Percentiles rank a stretch among this genome's conserved stretches.
Conservation (phyloP, 2,329 filamentous ascomycete genomes). For the Diplodia seriata region DNA sequence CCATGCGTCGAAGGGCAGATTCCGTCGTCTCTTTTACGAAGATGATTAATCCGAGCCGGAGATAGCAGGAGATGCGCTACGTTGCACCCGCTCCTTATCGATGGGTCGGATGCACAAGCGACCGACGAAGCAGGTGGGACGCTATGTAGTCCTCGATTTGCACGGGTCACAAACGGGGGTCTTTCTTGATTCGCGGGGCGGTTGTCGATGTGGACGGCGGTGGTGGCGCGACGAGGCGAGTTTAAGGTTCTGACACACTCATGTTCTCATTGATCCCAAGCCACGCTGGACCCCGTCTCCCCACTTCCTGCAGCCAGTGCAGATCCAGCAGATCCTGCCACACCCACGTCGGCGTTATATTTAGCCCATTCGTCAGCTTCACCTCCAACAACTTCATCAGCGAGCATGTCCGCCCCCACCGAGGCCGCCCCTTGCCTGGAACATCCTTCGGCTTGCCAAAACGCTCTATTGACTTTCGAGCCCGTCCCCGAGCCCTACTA, state of each 20-base stretch:
- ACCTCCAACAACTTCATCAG: background rate
- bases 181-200: too few relatives aligned
- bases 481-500: background rate
- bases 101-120: too few relatives aligned
- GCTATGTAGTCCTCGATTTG: too few relatives aligned
- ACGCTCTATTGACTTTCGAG: slow-evolving; percentile 1
- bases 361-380: background rate
- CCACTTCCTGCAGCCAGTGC: slow-evolving; percentile 2
- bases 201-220: background rate
- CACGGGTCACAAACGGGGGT: too few relatives aligned
- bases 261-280: background rate
- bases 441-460: background rate
- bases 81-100: background rate
- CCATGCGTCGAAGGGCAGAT: background rate
- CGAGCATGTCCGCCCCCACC: background rate
- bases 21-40: background rate
- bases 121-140: too few relatives aligned
- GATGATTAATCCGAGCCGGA: slow-evolving; percentile 7
- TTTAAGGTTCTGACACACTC: slow-evolving; percentile 28
- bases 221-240: background rate
- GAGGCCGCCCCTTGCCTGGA: background rate
- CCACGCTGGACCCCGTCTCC: slow-evolving; percentile 13
- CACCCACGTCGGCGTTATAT: background rate
- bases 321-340: slow-evolving; percentile 23
- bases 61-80: background rate